Percentiles rank a stretch among this genome's conserved stretches.
phyloP scores from a whole-genome alignment of 139 green algal genomes.

The Gonium pectorale region DNA sequence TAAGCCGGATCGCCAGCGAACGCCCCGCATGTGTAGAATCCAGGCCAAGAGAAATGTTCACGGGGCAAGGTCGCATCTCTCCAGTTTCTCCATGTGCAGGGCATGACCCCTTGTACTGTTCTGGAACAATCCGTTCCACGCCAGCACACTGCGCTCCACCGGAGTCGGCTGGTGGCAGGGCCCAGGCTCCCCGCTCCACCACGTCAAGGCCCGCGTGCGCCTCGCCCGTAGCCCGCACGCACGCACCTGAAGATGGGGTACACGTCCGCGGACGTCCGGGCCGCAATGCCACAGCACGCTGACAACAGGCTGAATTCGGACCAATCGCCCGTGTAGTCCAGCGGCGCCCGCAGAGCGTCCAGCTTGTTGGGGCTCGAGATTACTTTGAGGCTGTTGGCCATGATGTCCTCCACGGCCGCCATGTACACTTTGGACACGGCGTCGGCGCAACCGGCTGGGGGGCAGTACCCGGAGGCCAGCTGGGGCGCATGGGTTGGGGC shows the following conservation, averaged over 20 bases:
- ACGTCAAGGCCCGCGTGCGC: too few species aligned
- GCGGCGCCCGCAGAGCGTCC: neutral
- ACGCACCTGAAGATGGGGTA: constrained; percentile 33
- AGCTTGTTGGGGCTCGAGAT: neutral
- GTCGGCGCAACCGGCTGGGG: neutral
- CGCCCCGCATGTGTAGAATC: too few species aligned
- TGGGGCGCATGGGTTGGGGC: too few species aligned
- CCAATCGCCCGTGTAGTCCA: neutral
- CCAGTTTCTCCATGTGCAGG: too few species aligned
- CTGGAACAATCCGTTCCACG: too few species aligned
- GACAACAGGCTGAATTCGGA: neutral
- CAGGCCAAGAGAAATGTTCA: too few species aligned
- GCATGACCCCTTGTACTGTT: too few species aligned
- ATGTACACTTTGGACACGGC: neutral
- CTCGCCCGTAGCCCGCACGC: too few species aligned
- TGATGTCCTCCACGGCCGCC: neutral
- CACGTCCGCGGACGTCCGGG: neutral
- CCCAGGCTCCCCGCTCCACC: neutral
- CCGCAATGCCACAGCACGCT: neutral
- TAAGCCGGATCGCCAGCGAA: too few species aligned
- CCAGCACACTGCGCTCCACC: too few species aligned
- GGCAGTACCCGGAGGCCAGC: too few species aligned
- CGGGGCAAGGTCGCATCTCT: too few species aligned
- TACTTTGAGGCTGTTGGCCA: neutral
- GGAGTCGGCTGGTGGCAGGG: neutral